Conservation (phyloP, 2,329 filamentous ascomycete genomes). For the Penicillium crustosum region DNA sequence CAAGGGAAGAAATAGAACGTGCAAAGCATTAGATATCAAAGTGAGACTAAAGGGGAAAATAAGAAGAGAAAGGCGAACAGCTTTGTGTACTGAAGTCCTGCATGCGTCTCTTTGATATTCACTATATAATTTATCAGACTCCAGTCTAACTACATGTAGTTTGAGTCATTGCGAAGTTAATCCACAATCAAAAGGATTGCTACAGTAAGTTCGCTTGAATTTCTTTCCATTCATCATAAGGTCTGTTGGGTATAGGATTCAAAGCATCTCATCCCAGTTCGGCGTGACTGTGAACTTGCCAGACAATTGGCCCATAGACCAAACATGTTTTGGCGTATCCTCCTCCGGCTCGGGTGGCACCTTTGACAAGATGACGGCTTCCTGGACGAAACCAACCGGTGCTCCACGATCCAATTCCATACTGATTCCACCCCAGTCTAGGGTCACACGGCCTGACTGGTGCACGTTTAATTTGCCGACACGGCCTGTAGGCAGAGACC, state of each 20-base stretch:
- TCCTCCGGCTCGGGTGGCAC: slow-evolving; percentile 21
- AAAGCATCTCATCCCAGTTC: slow-evolving; percentile 57
- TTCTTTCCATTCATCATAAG: slow-evolving; percentile 5
- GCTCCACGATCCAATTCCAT: slow-evolving; percentile 59
- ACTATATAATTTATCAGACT: background rate
- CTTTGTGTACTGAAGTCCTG: background rate
- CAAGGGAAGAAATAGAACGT: background rate
- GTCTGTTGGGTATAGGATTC: slow-evolving; percentile 6
- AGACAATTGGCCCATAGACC: slow-evolving; percentile 62
- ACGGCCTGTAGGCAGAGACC: slow-evolving; percentile 51
- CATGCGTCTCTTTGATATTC: background rate
- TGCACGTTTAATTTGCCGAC: slow-evolving; percentile 64
- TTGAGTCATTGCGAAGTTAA: background rate
- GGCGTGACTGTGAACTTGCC: slow-evolving; percentile 65
- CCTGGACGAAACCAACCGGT: slow-evolving; percentile 59
- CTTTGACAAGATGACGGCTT: slow-evolving; percentile 49
- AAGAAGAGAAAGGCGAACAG: background rate
- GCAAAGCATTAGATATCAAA: background rate
- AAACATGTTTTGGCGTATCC: slow-evolving; percentile 45
- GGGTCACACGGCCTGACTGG: slow-evolving; percentile 59
- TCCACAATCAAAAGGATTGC: background rate
- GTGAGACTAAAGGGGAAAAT: background rate
- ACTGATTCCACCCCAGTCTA: slow-evolving; percentile 63
- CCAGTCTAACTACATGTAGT: background rate
- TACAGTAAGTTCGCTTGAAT: background rate